phyloP scores from a whole-genome alignment of 352 stramenopile genomes.

The Pythium aquatile region DNA sequence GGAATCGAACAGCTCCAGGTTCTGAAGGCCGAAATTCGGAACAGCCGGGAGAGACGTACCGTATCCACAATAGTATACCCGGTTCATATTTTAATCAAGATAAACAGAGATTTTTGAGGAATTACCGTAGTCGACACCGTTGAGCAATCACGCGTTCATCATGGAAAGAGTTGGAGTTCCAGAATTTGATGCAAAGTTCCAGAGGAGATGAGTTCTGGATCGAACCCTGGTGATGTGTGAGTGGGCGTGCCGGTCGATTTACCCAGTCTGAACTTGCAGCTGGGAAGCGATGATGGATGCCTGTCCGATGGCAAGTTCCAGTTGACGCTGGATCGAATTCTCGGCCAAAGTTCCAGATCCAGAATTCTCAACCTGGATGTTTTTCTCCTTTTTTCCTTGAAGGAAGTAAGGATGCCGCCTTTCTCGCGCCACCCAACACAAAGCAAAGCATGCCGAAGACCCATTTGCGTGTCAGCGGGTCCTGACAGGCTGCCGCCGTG shows the following conservation, averaged over 20 bases:
- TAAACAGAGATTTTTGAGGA: background rate
- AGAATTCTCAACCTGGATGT: background rate
- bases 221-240: background rate
- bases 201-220: constrained; percentile 5
- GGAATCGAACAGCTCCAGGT: background rate
- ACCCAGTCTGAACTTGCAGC: constrained; percentile 7
- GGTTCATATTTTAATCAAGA: background rate
- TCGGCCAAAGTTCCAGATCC: background rate
- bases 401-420: background rate
- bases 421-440: constrained; percentile 1
- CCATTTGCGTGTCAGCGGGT: background rate
- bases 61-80: background rate
- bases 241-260: background rate
- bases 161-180: background rate
- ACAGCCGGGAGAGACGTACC: background rate
- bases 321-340: background rate
- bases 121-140: background rate
- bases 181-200: background rate
- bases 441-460: background rate
- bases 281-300: constrained; percentile 2
- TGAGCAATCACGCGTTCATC: background rate
- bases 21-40: background rate
- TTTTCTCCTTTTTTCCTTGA: background rate
- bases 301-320: background rate
- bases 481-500: background rate